Conservation (phyloP, 306 rosid genomes). For the Biancaea sappan region DNA sequence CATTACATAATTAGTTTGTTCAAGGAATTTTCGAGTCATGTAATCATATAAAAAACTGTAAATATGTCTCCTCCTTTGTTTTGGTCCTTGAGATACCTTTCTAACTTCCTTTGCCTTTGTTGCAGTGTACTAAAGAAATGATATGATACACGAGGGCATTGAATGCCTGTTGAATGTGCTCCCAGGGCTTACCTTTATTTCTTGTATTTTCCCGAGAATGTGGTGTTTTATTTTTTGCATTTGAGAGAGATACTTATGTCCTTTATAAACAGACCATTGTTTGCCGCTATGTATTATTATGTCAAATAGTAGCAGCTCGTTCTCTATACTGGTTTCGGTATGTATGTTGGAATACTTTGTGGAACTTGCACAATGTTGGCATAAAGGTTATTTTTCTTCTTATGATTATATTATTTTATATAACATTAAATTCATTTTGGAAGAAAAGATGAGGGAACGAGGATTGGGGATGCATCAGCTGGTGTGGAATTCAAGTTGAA, state of each 20-base stretch:
- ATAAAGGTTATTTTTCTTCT: not conserved
- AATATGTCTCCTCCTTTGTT: too few relatives aligned
- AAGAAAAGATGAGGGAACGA: not conserved
- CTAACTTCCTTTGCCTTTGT: slow-evolving; percentile 30
- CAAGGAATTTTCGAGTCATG: too few relatives aligned
- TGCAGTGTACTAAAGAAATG: slow-evolving; percentile 94
- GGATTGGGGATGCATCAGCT: not conserved
- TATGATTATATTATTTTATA: not conserved
- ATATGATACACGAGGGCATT: slow-evolving; percentile 34
- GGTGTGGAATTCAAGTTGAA: not conserved
- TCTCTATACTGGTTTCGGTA: not conserved
- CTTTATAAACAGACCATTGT: slow-evolving; percentile 6
- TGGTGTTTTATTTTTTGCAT: slow-evolving; percentile 29
- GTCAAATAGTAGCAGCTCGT: slow-evolving; percentile 12
- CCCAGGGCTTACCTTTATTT: slow-evolving; percentile 31
- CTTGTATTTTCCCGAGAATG: slow-evolving; percentile 30
- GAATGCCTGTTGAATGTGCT: slow-evolving; percentile 25
- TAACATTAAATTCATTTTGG: not conserved
- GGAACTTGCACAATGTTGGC: not conserved
- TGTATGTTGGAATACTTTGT: slow-evolving; percentile 19
- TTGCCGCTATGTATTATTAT: slow-evolving; percentile 32
- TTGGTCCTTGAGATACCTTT: slow-evolving; percentile 23
- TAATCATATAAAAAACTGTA: too few relatives aligned
- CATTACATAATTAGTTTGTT: too few relatives aligned
- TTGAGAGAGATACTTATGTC: slow-evolving; percentile 19